These are phyloP conservation scores for Usnea hakonensis DNA, from an alignment of 495 filamentous ascomycete genomes.

Conservation along the genomic window DNA sequence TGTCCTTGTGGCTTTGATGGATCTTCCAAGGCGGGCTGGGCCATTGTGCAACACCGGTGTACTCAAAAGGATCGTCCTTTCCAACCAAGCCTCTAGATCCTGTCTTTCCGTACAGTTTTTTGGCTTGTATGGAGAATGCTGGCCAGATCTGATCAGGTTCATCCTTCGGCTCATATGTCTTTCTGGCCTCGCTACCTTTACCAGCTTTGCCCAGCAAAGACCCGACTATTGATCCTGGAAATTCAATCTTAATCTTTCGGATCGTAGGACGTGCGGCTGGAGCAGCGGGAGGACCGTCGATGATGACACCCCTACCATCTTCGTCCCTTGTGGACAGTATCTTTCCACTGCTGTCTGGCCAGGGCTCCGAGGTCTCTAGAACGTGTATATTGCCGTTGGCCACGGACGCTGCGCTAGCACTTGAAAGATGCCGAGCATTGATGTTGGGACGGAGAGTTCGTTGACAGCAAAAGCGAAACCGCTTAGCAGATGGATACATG, in stretches of 20 bases:
- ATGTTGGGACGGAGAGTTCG: not conserved
- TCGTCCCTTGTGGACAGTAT: not conserved
- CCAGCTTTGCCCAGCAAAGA: not conserved
- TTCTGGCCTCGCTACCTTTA: not conserved
- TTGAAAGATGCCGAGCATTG: not conserved
- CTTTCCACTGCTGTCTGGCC: not conserved
- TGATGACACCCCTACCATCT: constrained; percentile 14
- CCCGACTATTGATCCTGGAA: not conserved
- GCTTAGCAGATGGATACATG: constrained; percentile 6
- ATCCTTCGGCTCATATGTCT: not conserved
- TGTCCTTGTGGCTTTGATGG: too few relatives aligned
- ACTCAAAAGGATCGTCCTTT: constrained; percentile 3
- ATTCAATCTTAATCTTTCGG: constrained; percentile 27
- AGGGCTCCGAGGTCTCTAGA: not conserved
- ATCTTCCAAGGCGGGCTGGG: not conserved
- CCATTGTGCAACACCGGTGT: not conserved
- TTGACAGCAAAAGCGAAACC: not conserved
- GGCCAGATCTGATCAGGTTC: not conserved
- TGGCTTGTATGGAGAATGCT: constrained; percentile 7
- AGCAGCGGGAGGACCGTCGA: constrained; percentile 34
- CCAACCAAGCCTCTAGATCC: not conserved
- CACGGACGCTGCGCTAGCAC: not conserved
- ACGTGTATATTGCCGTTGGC: not conserved
- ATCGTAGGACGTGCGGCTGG: constrained; percentile 46
- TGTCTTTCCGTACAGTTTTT: not conserved